Evolutionary conservation across 805 yeast species (phyloP).

Genomic region (Teunomyces pallodes): DNA sequence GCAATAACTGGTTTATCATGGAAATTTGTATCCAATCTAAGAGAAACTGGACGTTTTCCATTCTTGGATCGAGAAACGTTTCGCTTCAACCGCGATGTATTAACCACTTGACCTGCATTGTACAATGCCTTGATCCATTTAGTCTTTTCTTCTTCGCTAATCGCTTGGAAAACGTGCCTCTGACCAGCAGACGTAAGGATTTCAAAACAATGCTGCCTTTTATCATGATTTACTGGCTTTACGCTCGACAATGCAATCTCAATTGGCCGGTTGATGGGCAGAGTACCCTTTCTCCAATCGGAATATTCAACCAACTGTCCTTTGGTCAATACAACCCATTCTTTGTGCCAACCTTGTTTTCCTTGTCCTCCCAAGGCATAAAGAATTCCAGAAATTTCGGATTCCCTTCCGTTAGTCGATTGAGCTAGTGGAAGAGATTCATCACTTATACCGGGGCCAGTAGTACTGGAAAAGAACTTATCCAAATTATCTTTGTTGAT

Average conservation of each 20-base stretch:
- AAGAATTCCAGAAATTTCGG: conserved; percentile 48
- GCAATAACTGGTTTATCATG: conserved; percentile 15
- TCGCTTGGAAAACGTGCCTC: conserved; percentile 73
- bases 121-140: conserved; percentile 67
- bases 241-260: conserved; percentile 67
- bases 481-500: conserved; percentile 29
- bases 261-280: conserved; percentile 62
- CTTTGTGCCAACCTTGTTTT: conserved; percentile 80
- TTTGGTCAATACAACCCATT: conserved; percentile 75
- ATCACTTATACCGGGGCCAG: neutral
- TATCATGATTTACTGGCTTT: conserved; percentile 47
- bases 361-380: conserved; percentile 60
- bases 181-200: conserved; percentile 65
- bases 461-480: conserved; percentile 21
- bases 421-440: conserved; percentile 1
- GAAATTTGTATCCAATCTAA: conserved; percentile 10
- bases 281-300: conserved; percentile 74
- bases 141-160: conserved; percentile 61
- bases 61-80: neutral
- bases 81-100: conserved; percentile 17
- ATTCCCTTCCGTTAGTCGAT: conserved; percentile 15
- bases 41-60: conserved; percentile 4
- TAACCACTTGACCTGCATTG: conserved; percentile 51
- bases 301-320: conserved; percentile 69
- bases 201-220: conserved; percentile 64